Conservation (phyloP, 2,329 filamentous ascomycete species). For the Aspergillus floridensis region DNA sequence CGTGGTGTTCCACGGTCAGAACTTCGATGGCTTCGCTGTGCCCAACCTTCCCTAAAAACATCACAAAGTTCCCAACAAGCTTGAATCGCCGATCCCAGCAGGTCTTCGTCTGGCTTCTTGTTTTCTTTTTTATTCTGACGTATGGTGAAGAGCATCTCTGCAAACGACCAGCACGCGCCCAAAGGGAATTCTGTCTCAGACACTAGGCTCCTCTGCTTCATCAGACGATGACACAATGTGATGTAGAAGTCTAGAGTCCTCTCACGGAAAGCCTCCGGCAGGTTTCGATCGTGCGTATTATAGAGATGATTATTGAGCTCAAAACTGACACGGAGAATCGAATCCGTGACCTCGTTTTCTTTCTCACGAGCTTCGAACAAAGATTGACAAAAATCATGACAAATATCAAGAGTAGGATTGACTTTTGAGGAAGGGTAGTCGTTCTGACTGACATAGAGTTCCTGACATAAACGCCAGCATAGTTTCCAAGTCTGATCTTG, state of each 20-base stretch:
- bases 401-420: slow-evolving; percentile 75
- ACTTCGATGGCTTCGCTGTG: slow-evolving; percentile 65
- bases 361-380: slow-evolving; percentile 81
- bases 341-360: slow-evolving; percentile 77
- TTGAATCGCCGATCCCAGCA: slow-evolving; percentile 82
- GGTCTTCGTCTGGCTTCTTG: slow-evolving; percentile 72
- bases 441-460: slow-evolving; percentile 77
- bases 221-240: slow-evolving; percentile 88
- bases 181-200: slow-evolving; percentile 81
- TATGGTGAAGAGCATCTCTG: slow-evolving; percentile 89
- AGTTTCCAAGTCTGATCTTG: slow-evolving; percentile 90
- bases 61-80: slow-evolving; percentile 95
- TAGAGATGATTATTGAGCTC: slow-evolving; percentile 95
- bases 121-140: slow-evolving; percentile 76
- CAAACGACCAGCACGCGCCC: slow-evolving; percentile 82
- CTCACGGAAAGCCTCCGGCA: slow-evolving; percentile 85
- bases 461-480: slow-evolving; percentile 90
- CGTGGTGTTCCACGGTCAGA: slow-evolving; percentile 80
- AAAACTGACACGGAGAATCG: slow-evolving; percentile 85
- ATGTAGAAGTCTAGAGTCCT: slow-evolving; percentile 92
- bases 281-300: slow-evolving; percentile 79
- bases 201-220: slow-evolving; percentile 82
- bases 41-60: slow-evolving; percentile 89
- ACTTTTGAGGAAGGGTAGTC: slow-evolving; percentile 68
- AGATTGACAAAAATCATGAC: slow-evolving; percentile 86